Base-by-base conservation (phyloP, 495 filamentous ascomycete species). In the Aspergillus sclerotiicarbonarius region DNA sequence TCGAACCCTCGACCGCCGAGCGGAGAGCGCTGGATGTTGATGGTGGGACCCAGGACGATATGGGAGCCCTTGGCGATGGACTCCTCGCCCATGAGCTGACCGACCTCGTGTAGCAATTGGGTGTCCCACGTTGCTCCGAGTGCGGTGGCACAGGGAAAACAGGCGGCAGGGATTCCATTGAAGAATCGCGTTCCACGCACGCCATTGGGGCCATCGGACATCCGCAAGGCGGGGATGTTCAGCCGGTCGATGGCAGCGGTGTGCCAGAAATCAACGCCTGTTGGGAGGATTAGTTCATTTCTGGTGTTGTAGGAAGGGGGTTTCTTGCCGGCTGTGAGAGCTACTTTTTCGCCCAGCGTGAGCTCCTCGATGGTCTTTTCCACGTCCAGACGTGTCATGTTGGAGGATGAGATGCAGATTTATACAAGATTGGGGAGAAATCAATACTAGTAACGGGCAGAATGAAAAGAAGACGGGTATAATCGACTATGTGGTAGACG, bases 1-100 rank as follows among this genome's bases (percentile, higher is more conserved):
- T 93, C 90, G 61, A 91, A 93, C 37, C 87, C 87, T 58, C 90
- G 81, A 7, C 90, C 90, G 8, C 89, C 90, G 0, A 91, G 78
- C 4, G 90, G 90, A 0, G 84, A 84, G 19, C 90, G 81, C 58
- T 92, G 89, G 66, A 87, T 88, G 67, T 90, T 92, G 65, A 91
- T 86, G 4, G 89, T 91, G 15, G 89, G 89, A 1, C 87, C 89
- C 15, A 92, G 76, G 19, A 92, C 78, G 13, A 87, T 79, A 52
- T 89, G 85, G 5, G 84, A 82, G 13, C 87, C 85, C 67, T 90
- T 90, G 8, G 85, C 80, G 46, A 83, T 84, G 13, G 86, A 79
- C 67, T 91, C 89, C 10, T 85, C 80, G 9, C 81, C 88, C 76
- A 93, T 82, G 10, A 83, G 67, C 29, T 71, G 71, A 33, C 89